Evolutionary conservation across 352 stramenopile genomes (phyloP).

Genomic region (Pythium utonaiense): DNA sequence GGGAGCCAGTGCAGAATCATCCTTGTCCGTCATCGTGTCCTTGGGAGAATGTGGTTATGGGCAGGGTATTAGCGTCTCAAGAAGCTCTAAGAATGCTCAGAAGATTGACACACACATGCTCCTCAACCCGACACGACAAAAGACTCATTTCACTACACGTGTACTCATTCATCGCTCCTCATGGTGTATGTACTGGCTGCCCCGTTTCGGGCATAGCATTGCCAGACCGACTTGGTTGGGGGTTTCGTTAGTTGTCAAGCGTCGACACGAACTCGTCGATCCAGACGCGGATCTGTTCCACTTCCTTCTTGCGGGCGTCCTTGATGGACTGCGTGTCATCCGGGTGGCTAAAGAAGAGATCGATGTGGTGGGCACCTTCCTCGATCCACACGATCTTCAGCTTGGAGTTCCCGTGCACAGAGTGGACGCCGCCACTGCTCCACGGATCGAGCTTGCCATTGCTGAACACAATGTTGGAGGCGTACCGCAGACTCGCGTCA

Average conservation of each 20-base stretch:
- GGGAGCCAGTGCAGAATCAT: too few relatives aligned
- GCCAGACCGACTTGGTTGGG: not conserved
- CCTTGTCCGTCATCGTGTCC: too few relatives aligned
- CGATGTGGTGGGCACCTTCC: conserved; percentile 87
- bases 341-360: conserved; percentile 91
- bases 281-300: conserved; percentile 83
- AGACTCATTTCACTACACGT: too few relatives aligned
- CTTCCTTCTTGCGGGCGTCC: conserved; percentile 63
- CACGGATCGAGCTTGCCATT: conserved; percentile 94
- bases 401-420: conserved; percentile 45
- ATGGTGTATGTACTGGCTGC: not conserved
- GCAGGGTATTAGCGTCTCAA: too few relatives aligned
- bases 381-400: conserved; percentile 67
- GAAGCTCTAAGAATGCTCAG: too few relatives aligned
- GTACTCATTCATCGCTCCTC: not conserved
- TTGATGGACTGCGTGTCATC: conserved; percentile 82
- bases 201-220: too few relatives aligned
- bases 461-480: conserved; percentile 95
- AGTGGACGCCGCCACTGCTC: conserved; percentile 84
- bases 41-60: too few relatives aligned
- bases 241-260: not conserved
- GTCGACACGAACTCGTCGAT: conserved; percentile 61
- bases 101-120: too few relatives aligned
- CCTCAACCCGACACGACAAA: too few relatives aligned
- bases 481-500: conserved; percentile 44